A percentile compares a stretch with the other conserved stretches of the same genome.
Evolutionary conservation across 352 stramenopile species (phyloP).

Genomic region (Pythium dissotocum): DNA sequence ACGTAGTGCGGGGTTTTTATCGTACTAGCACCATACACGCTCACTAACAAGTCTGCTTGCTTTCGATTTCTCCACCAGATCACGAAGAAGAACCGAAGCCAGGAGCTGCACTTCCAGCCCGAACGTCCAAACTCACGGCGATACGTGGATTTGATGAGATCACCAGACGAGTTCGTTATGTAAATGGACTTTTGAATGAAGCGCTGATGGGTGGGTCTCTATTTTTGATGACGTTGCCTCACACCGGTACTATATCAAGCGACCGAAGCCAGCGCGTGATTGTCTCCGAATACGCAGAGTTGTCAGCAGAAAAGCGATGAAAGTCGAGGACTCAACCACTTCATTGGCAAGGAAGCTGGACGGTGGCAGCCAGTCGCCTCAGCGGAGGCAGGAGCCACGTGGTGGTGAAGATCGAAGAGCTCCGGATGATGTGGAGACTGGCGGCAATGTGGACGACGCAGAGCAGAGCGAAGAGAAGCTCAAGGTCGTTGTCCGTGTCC

Average conservation of each 20-base stretch:
- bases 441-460: constrained; percentile 7
- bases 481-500: constrained; percentile 63
- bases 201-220: neutral
- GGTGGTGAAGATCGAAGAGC: neutral
- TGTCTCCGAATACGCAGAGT: too few species aligned
- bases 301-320: neutral
- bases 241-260: neutral
- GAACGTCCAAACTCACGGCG: constrained; percentile 2
- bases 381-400: neutral
- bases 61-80: constrained; percentile 12
- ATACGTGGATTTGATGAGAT: neutral
- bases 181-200: neutral
- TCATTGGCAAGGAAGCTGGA: neutral
- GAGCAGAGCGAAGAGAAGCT: constrained; percentile 47
- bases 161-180: neutral
- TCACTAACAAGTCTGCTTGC: neutral
- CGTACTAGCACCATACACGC: neutral
- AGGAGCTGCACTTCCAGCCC: constrained; percentile 28
- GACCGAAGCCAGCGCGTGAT: too few species aligned
- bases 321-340: neutral
- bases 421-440: neutral
- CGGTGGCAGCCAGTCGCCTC: neutral
- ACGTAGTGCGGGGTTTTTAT: constrained; percentile 12
- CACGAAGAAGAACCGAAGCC: constrained; percentile 20
- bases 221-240: neutral